phyloP scores from a whole-genome alignment of 2,329 filamentous ascomycete genomes.

The Golovinomyces cichoracearum region DNA sequence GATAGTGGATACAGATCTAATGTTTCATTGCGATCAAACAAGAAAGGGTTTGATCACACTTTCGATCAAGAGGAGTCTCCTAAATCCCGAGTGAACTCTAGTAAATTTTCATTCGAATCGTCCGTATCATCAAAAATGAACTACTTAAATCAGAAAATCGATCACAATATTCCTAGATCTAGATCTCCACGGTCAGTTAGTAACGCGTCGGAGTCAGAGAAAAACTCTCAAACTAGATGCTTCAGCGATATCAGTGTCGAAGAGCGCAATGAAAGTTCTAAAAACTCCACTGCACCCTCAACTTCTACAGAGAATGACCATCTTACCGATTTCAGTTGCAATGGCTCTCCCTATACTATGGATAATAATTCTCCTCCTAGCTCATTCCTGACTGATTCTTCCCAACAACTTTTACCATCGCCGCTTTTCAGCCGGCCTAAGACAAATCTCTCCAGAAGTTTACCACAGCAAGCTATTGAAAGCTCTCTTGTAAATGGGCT shows the following conservation, averaged over 20 bases:
- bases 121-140: neutral
- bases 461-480: too few relatives aligned
- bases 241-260: too few relatives aligned
- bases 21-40: slow-evolving; percentile 28
- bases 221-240: too few relatives aligned
- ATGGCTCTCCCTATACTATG: neutral
- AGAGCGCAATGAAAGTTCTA: neutral
- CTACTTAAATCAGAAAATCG: neutral
- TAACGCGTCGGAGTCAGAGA: too few relatives aligned
- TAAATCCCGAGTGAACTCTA: neutral
- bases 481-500: too few relatives aligned
- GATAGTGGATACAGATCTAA: slow-evolving; percentile 38
- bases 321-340: neutral
- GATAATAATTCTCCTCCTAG: neutral
- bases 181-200: too few relatives aligned
- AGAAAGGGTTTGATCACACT: slow-evolving; percentile 3
- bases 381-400: neutral
- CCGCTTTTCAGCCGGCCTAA: neutral
- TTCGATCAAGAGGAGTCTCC: neutral
- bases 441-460: neutral
- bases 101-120: neutral
- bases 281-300: neutral
- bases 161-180: too few relatives aligned
- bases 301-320: neutral
- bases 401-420: neutral